Evolutionary conservation across 805 yeast species (phyloP).

Genomic region (Vanderwaltozyma tropicalis): DNA sequence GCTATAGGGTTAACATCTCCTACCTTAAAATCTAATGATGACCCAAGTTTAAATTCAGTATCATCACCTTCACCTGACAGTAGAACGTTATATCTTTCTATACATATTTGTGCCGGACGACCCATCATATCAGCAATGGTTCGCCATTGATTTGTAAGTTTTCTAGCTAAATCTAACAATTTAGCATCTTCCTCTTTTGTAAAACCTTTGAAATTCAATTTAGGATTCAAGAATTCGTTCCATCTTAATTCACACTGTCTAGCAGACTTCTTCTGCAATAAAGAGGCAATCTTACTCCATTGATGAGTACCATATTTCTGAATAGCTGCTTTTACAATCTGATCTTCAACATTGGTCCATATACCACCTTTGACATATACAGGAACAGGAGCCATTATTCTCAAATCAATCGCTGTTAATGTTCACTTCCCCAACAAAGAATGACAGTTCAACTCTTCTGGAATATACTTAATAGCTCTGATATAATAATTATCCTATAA

Average conservation of each 20-base stretch:
- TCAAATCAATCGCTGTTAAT: too few species aligned
- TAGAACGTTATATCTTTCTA: slow-evolving; percentile 71
- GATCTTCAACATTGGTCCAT: slow-evolving; percentile 82
- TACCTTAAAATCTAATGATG: slow-evolving; percentile 25
- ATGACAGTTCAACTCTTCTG: too few species aligned
- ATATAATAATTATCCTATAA: too few species aligned
- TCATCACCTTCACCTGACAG: slow-evolving; percentile 28
- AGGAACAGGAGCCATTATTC: slow-evolving; percentile 43
- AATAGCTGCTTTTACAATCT: slow-evolving; percentile 80
- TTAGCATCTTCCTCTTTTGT: slow-evolving; percentile 64
- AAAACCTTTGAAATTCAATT: slow-evolving; percentile 57
- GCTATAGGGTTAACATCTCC: slow-evolving; percentile 63
- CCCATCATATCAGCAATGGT: slow-evolving; percentile 74
- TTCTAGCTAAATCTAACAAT: slow-evolving; percentile 52
- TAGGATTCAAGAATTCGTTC: slow-evolving; percentile 80
- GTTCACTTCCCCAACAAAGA: too few species aligned
- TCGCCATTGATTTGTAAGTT: slow-evolving; percentile 90
- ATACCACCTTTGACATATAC: slow-evolving; percentile 77
- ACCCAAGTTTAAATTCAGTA: slow-evolving; percentile 30
- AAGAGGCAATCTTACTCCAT: slow-evolving; percentile 87
- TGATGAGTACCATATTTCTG: slow-evolving; percentile 89
- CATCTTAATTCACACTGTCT: slow-evolving; percentile 89
- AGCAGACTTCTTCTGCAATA: slow-evolving; percentile 76
- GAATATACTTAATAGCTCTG: too few species aligned
- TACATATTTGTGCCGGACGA: slow-evolving; percentile 77